phyloP scores from a whole-genome alignment of 345 rosid species.

The Reutealis trisperma region DNA sequence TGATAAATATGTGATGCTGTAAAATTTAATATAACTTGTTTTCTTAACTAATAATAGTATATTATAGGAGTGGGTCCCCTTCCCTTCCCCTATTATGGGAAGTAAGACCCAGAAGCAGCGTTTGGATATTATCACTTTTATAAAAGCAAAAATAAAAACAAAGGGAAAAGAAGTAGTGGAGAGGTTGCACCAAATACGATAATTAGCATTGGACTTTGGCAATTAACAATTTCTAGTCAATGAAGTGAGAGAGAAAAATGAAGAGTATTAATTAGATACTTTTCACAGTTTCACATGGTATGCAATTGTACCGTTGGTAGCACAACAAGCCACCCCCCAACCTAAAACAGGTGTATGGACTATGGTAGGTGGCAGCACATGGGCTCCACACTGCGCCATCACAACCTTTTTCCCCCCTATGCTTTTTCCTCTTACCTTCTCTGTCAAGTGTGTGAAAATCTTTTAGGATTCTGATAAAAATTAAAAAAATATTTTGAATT shows the following conservation, averaged over 20 bases:
- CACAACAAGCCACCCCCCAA: background rate
- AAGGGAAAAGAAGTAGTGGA: slow-evolving; percentile 23
- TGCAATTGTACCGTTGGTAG: slow-evolving; percentile 20
- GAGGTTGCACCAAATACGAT: slow-evolving; percentile 36
- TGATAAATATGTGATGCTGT: no score
- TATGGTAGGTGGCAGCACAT: slow-evolving; percentile 40
- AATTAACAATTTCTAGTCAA: background rate
- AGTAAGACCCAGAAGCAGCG: slow-evolving; percentile 6
- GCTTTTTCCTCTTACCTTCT: no score
- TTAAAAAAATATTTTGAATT: no score
- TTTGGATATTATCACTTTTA: no score
- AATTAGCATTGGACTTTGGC: background rate
- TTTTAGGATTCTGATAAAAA: no score
- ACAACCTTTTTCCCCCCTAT: no score
- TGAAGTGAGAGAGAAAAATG: slow-evolving; percentile 5
- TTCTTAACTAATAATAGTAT: no score
- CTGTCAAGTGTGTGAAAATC: no score
- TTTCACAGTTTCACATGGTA: slow-evolving; percentile 30
- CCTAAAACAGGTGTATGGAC: no score
- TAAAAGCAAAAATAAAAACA: no score
- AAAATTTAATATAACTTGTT: no score
- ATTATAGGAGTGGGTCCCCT: background rate
- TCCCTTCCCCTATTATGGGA: slow-evolving; percentile 24
- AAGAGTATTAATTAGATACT: background rate
- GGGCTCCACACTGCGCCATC: slow-evolving; percentile 26